These are phyloP conservation scores for Mortierella sp. DNA, from an alignment of 371 early-diverging fungal genomes.

Conservation along the genomic window DNA sequence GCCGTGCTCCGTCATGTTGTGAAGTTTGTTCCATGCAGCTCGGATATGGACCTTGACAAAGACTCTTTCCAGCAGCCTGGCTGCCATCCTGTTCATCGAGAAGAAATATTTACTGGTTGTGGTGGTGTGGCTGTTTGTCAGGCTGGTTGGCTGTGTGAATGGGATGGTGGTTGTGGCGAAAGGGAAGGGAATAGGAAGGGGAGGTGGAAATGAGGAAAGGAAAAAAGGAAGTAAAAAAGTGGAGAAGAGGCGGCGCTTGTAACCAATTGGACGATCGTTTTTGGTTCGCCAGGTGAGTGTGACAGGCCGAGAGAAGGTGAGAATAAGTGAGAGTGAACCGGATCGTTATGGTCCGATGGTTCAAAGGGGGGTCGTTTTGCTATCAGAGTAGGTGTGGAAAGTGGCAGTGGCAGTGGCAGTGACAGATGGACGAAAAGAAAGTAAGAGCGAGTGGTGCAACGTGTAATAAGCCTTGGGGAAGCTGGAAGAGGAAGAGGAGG, in stretches of 20 bases:
- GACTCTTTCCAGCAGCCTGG: slow-evolving; percentile 44
- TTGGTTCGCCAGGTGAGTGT: too few species aligned
- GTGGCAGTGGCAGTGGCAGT: neutral
- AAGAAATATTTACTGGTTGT: neutral
- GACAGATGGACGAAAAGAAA: neutral
- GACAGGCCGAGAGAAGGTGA: neutral
- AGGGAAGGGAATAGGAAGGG: slow-evolving; percentile 1
- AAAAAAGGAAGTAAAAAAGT: neutral
- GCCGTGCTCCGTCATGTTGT: slow-evolving; percentile 50
- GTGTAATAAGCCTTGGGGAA: too few species aligned
- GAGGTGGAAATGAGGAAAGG: neutral
- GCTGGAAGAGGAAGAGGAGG: neutral
- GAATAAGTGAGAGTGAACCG: neutral
- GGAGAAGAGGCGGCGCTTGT: too few species aligned
- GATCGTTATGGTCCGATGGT: too few species aligned
- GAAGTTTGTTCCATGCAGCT: slow-evolving; percentile 56
- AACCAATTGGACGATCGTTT: too few species aligned
- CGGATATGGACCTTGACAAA: slow-evolving; percentile 58
- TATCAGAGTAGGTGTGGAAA: too few species aligned
- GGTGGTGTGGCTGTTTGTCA: neutral
- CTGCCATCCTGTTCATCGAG: slow-evolving; percentile 48
- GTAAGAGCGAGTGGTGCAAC: neutral
- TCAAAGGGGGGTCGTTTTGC: too few species aligned
- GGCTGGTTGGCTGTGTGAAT: neutral
- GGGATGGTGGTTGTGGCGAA: neutral